These are phyloP conservation scores for Tolypocladium sp. DNA, from an alignment of 2,329 filamentous ascomycete genomes.

Conservation along the genomic window DNA sequence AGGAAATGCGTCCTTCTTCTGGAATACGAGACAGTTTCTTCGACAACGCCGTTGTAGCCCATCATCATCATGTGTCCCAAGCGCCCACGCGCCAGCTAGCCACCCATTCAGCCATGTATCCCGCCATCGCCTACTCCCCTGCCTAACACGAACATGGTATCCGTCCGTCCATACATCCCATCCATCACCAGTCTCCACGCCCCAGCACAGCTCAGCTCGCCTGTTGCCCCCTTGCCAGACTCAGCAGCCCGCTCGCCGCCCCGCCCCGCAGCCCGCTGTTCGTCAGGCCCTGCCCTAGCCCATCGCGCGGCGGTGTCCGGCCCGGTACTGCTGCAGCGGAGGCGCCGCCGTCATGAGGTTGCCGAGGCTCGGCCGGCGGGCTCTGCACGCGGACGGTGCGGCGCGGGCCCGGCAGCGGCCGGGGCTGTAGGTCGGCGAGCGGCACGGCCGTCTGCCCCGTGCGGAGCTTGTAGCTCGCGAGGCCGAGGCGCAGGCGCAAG, in stretches of 20 bases:
- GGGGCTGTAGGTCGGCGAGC: slow-evolving; percentile 46
- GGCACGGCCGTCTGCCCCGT: slow-evolving; percentile 63
- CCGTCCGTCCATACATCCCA: not conserved
- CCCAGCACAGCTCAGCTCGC: not conserved
- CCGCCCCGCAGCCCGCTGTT: slow-evolving; percentile 34
- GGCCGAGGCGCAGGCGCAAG: slow-evolving; percentile 56
- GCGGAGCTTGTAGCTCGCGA: slow-evolving; percentile 66
- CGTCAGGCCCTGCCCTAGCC: slow-evolving; percentile 17
- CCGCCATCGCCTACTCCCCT: not conserved
- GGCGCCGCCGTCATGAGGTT: not conserved
- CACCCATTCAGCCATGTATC: not conserved
- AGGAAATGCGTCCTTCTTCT: not conserved
- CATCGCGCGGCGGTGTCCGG: not conserved
- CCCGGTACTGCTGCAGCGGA: not conserved
- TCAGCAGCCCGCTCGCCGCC: slow-evolving; percentile 43
- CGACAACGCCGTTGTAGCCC: not conserved
- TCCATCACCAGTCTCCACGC: not conserved
- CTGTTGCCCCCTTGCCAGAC: slow-evolving; percentile 23
- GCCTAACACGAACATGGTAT: not conserved
- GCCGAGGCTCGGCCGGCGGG: slow-evolving; percentile 1
- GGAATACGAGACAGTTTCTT: not conserved
- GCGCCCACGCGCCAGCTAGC: not conserved
- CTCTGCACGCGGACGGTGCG: slow-evolving; percentile 15
- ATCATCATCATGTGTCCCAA: not conserved
- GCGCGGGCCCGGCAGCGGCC: slow-evolving; percentile 15